Evolutionary conservation across 345 rosid species (phyloP).

Genomic region (Stellera chamaejasme): DNA sequence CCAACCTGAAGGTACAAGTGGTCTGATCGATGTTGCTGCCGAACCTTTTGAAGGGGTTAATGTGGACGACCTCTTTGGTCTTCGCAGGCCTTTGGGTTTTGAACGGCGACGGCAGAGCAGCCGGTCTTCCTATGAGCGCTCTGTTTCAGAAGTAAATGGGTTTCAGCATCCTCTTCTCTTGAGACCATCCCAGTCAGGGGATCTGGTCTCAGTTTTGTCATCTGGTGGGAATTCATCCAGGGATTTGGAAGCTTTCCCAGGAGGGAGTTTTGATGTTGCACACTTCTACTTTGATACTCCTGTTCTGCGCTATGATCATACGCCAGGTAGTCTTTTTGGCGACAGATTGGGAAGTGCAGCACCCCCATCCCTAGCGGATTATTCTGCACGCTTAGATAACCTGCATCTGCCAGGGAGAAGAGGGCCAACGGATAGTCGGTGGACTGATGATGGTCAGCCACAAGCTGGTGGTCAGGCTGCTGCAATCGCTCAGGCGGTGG

Average conservation of each 20-base stretch:
- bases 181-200: slow-evolving; percentile 74
- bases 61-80: slow-evolving; percentile 89
- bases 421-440: slow-evolving; percentile 78
- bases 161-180: slow-evolving; percentile 88
- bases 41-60: slow-evolving; percentile 97
- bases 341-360: slow-evolving; percentile 58
- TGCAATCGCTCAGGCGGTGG: slow-evolving; percentile 80
- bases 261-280: slow-evolving; percentile 71
- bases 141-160: slow-evolving; percentile 68
- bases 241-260: slow-evolving; percentile 60
- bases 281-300: slow-evolving; percentile 93
- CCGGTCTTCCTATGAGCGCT: slow-evolving; percentile 63
- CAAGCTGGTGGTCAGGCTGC: slow-evolving; percentile 75
- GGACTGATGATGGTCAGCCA: slow-evolving; percentile 97
- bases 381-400: slow-evolving; percentile 71
- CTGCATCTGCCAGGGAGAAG: slow-evolving; percentile 59
- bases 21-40: slow-evolving; percentile 78
- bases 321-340: slow-evolving; percentile 53
- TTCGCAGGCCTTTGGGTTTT: slow-evolving; percentile 82
- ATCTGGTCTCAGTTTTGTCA: slow-evolving; percentile 55
- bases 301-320: slow-evolving; percentile 70
- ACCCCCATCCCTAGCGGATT: slow-evolving; percentile 75
- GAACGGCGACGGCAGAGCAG: slow-evolving; percentile 78
- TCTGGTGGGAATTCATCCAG: slow-evolving; percentile 58
- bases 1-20: slow-evolving; percentile 64